Evolutionary conservation across 805 yeast species (phyloP), one percentile per base, ranked within the genome.

Genomic region (Ogataea paradorogensis): DNA sequence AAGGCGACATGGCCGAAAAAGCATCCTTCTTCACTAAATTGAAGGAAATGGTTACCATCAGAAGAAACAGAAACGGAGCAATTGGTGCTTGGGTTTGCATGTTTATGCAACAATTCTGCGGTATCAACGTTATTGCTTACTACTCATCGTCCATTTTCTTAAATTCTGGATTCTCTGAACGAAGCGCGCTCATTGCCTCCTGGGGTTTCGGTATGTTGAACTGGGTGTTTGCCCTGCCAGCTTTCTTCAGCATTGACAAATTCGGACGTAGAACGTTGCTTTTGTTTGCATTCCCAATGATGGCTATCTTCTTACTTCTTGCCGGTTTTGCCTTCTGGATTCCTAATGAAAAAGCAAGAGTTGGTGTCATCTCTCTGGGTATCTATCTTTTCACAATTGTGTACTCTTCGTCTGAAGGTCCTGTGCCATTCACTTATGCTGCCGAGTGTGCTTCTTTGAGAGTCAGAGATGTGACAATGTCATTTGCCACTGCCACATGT

Each of bases 381-480:
- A 80, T 87, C 43, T 87, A 87, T 58, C 57, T 87, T 21, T 86
- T 75, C 63, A 69, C 87, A 0, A 73, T 78, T 31, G 81, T 83
- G 42, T 87, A 87, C 64, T 84, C 95, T 0, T 78, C 84, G 3
- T 91, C 95, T 40, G 87, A 84, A 60, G 95, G 95, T 33, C 95
- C 93, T 9, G 93, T 87, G 32, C 95, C 95, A 4, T 86, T 87
- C 67, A 83, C 93, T 2, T 84, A 87, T 56, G 80, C 89, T 21
- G 95, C 95, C 9, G 95, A 87, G 63, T 84, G 83, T 52, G 76
- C 83, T 66, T 87, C 91, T 48, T 69, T 85, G 56, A 81, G 82
- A 55, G 76, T 84, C 45, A 78, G 95, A 66, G 89, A 86, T 48
- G 65, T 84, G 38, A 90, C 91, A 36, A 82, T 87, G 80, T 80